Conservation (phyloP, 2,329 filamentous ascomycete species). For the Trichoderma sp. region DNA sequence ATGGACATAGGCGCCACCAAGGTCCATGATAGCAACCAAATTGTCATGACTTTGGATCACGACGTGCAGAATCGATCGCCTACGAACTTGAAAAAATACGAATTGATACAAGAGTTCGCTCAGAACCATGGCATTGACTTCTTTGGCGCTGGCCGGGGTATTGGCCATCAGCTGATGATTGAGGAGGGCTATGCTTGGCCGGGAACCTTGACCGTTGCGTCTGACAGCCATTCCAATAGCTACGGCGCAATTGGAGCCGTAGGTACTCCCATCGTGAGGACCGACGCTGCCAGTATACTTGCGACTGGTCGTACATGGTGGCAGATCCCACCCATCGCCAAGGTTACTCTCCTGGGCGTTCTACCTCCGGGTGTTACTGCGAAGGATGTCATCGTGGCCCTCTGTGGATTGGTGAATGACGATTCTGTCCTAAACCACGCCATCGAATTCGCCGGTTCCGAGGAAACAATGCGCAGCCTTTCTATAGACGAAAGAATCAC, state of each 20-base stretch:
- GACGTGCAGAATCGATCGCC: not conserved
- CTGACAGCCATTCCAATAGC: not conserved
- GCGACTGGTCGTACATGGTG: not conserved
- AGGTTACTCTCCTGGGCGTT: not conserved
- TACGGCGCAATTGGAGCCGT: not conserved
- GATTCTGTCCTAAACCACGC: not conserved
- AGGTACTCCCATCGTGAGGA: not conserved
- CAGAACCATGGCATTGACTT: not conserved
- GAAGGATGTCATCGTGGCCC: conserved; percentile 90
- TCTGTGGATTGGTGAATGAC: conserved; percentile 63
- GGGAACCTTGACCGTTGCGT: not conserved
- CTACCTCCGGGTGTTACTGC: conserved; percentile 68
- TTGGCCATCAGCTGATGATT: not conserved
- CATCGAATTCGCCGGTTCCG: not conserved
- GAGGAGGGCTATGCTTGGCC: not conserved
- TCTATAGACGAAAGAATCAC: not conserved
- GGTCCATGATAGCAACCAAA: not conserved
- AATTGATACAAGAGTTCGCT: not conserved
- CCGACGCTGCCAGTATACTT: not conserved
- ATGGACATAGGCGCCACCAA: not conserved
- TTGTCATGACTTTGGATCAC: not conserved
- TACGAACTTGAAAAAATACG: not conserved
- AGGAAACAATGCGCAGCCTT: not conserved
- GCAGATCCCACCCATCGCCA: not conserved
- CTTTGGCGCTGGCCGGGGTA: not conserved